These are phyloP conservation scores for Neonectria coccinea DNA, from an alignment of 2,329 filamentous ascomycete genomes.

Conservation along the genomic window DNA sequence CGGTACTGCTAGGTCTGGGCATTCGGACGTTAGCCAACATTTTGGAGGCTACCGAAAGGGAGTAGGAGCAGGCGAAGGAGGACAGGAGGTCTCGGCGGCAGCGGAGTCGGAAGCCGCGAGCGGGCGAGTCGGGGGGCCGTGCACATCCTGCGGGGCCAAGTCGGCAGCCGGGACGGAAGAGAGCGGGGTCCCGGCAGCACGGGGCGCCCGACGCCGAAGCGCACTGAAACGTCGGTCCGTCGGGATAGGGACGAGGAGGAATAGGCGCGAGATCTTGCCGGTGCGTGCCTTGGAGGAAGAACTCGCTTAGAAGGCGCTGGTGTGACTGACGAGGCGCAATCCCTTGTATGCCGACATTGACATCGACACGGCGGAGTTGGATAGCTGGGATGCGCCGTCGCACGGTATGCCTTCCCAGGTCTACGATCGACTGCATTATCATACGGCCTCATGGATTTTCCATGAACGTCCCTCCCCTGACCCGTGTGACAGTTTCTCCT, in stretches of 20 bases:
- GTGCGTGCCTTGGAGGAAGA: slow-evolving; percentile 16
- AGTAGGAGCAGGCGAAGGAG: no score
- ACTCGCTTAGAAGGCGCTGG: not conserved
- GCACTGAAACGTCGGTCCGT: not conserved
- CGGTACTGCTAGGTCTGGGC: no score
- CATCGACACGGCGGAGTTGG: slow-evolving; percentile 26
- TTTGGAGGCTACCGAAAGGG: no score
- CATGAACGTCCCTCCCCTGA: no score
- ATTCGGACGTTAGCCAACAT: no score
- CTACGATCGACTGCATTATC: slow-evolving; percentile 18
- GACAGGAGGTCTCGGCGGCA: not conserved
- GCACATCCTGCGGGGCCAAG: not conserved
- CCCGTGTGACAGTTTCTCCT: no score
- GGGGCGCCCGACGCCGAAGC: slow-evolving; percentile 1
- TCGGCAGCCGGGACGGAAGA: not conserved
- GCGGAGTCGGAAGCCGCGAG: not conserved
- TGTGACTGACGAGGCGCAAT: slow-evolving; percentile 29
- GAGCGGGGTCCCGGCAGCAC: slow-evolving; percentile 1
- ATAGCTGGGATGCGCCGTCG: slow-evolving; percentile 27
- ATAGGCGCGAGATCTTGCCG: slow-evolving; percentile 12
- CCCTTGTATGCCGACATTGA: slow-evolving; percentile 22
- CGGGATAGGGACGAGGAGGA: slow-evolving; percentile 11
- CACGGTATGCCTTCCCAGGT: slow-evolving; percentile 24
- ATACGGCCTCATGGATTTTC: no score
- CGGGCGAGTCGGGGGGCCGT: not conserved